Percentiles rank a stretch among this genome's conserved stretches.
These are phyloP conservation scores for Cephalotrichum gorgonifer DNA, from an alignment of 2,329 filamentous ascomycete species.

Conservation along the genomic window DNA sequence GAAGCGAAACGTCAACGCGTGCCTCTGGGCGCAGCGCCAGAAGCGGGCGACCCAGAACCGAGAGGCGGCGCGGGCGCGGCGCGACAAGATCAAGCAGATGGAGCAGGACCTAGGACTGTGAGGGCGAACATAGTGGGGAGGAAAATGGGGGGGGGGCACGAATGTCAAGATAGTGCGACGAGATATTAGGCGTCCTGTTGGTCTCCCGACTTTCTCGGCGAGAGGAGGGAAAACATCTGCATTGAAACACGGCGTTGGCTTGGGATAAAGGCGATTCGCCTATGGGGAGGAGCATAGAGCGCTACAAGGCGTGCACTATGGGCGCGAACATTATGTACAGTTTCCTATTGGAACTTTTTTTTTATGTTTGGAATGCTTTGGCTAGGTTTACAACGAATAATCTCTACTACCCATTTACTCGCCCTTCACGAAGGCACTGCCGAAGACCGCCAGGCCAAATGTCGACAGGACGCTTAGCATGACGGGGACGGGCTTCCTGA, in stretches of 20 bases:
- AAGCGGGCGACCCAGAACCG: slow-evolving; percentile 69
- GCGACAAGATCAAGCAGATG: slow-evolving; percentile 58
- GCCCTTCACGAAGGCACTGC: slow-evolving; percentile 48
- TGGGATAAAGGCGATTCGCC: neutral
- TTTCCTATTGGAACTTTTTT: no score
- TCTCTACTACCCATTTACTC: slow-evolving; percentile 16
- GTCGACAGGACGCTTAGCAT: slow-evolving; percentile 68
- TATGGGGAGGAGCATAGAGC: neutral
- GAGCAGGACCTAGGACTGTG: slow-evolving; percentile 43
- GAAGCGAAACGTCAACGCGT: slow-evolving; percentile 76
- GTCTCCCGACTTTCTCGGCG: no score
- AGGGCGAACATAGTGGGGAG: slow-evolving; percentile 4
- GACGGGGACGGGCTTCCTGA: slow-evolving; percentile 74
- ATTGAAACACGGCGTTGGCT: slow-evolving; percentile 2
- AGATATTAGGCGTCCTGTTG: no score
- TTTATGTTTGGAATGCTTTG: neutral
- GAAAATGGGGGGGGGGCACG: neutral
- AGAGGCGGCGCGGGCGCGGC: slow-evolving; percentile 59
- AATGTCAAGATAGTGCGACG: neutral
- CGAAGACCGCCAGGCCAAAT: slow-evolving; percentile 73
- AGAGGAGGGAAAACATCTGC: slow-evolving; percentile 1
- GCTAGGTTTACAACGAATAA: slow-evolving; percentile 3
- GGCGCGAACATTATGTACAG: neutral
- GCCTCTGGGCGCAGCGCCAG: slow-evolving; percentile 68
- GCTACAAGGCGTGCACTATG: neutral